These are phyloP conservation scores for Citrullus amarus DNA, from an alignment of 306 rosid species.

Conservation along the genomic window DNA sequence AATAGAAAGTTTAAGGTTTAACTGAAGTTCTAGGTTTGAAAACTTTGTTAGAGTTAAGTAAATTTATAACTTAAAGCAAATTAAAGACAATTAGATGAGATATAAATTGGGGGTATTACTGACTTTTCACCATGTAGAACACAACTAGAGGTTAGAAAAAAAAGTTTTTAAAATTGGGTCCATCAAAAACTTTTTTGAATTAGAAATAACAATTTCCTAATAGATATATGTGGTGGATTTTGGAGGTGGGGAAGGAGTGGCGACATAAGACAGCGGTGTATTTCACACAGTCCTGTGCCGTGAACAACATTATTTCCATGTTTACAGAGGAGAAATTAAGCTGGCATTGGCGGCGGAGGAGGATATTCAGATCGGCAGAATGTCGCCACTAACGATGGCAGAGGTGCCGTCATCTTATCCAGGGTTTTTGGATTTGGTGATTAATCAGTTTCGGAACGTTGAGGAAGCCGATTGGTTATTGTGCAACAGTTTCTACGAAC, in stretches of 20 bases:
- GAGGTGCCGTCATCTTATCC: slow-evolving; percentile 12
- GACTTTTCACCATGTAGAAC: too few relatives aligned
- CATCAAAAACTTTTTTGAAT: too few relatives aligned
- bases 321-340: not conserved
- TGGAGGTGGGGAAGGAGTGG: not conserved
- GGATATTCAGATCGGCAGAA: not conserved
- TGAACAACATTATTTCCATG: not conserved
- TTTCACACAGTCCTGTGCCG: not conserved
- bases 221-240: not conserved
- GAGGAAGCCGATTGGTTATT: slow-evolving; percentile 10
- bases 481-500: slow-evolving; percentile 8
- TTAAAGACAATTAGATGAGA: too few relatives aligned
- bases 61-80: too few relatives aligned
- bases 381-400: not conserved
- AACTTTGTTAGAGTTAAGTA: too few relatives aligned
- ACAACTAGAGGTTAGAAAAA: too few relatives aligned
- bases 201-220: too few relatives aligned
- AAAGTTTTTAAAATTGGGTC: too few relatives aligned
- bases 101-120: too few relatives aligned
- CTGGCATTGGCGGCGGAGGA: not conserved
- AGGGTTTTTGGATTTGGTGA: not conserved
- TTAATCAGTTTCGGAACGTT: slow-evolving; percentile 8
- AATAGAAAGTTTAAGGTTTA: too few relatives aligned
- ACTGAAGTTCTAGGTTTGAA: too few relatives aligned
- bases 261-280: not conserved